Percentiles rank a stretch among this genome's conserved stretches.
Evolutionary conservation across 1,284 basidiomycete genomes (phyloP).

Genomic region (Papiliotrema fonsecae): DNA sequence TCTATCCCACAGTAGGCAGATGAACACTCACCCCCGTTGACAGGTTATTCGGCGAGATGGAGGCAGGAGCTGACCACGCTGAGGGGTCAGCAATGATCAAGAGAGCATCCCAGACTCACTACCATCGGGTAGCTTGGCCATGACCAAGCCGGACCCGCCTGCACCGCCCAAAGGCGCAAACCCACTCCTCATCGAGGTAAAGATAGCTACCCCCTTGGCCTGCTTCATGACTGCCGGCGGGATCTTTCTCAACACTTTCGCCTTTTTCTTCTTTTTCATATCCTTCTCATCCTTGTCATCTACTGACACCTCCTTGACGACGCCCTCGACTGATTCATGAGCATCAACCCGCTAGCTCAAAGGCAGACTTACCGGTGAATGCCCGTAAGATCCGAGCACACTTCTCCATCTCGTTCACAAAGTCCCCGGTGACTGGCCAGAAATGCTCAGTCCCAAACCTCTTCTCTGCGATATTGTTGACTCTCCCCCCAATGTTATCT

Average conservation of each 20-base stretch:
- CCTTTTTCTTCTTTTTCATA: constrained; percentile 43
- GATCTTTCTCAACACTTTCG: constrained; percentile 52
- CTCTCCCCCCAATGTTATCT: constrained; percentile 41
- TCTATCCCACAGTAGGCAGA: too few species aligned
- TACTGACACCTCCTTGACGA: constrained; percentile 27
- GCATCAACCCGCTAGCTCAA: neutral
- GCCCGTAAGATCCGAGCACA: constrained; percentile 51
- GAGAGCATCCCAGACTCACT: constrained; percentile 27
- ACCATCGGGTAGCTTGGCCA: constrained; percentile 49
- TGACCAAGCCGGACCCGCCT: constrained; percentile 51
- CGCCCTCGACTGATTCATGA: constrained; percentile 33
- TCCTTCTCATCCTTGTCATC: constrained; percentile 36
- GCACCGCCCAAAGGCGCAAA: constrained; percentile 55
- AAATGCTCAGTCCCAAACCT: constrained; percentile 52
- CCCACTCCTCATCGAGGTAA: constrained; percentile 51
- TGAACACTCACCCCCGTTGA: constrained; percentile 41
- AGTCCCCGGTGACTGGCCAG: constrained; percentile 53
- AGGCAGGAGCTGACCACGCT: constrained; percentile 53
- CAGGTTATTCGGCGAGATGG: constrained; percentile 53
- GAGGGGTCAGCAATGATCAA: neutral
- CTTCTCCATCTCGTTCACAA: constrained; percentile 52
- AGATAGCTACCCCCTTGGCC: constrained; percentile 51
- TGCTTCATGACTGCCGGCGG: constrained; percentile 51
- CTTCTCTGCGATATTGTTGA: constrained; percentile 44
- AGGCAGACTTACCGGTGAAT: constrained; percentile 47